Evolutionary conservation across 441 rosid species (phyloP).

Genomic region (Gossypium laxum): DNA sequence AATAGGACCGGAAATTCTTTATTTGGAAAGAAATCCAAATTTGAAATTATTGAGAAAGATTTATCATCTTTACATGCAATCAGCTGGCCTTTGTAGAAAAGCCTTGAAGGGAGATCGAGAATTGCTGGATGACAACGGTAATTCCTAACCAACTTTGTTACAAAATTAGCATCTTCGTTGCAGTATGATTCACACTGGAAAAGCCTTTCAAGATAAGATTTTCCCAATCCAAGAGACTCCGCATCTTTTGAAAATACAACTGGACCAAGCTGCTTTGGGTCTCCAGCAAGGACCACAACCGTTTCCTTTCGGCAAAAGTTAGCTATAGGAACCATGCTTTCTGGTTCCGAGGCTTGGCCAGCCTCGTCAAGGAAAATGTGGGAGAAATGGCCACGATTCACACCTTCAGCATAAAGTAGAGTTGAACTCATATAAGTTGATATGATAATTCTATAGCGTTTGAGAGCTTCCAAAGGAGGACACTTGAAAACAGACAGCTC

Average conservation of each 20-base stretch:
- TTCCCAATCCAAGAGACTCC: constrained; percentile 35
- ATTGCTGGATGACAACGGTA: constrained; percentile 53
- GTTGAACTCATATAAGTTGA: constrained; percentile 53
- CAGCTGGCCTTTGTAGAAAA: constrained; percentile 49
- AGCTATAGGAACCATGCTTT: constrained; percentile 51
- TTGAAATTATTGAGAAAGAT: constrained; percentile 15
- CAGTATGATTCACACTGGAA: constrained; percentile 32
- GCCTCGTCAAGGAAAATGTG: constrained; percentile 66
- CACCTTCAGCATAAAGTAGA: constrained; percentile 36
- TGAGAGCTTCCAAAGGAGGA: constrained; percentile 37
- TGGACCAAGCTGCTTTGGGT: constrained; percentile 65
- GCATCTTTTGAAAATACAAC: constrained; percentile 51
- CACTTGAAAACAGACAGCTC: constrained; percentile 35
- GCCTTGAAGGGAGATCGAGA: constrained; percentile 46
- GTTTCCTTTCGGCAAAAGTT: constrained; percentile 34
- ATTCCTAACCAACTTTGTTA: constrained; percentile 45
- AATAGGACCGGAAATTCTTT: constrained; percentile 45
- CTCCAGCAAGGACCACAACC: constrained; percentile 61
- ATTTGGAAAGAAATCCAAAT: constrained; percentile 32
- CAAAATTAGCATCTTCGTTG: constrained; percentile 30
- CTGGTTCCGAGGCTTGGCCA: constrained; percentile 77
- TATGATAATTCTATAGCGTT: constrained; percentile 36
- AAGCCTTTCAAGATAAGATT: constrained; percentile 51
- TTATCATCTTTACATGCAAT: constrained; percentile 48
- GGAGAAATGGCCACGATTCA: constrained; percentile 43